Evolutionary conservation across 2,329 filamentous ascomycete genomes (phyloP).

Genomic region (Pseudogymnoascus sp.): DNA sequence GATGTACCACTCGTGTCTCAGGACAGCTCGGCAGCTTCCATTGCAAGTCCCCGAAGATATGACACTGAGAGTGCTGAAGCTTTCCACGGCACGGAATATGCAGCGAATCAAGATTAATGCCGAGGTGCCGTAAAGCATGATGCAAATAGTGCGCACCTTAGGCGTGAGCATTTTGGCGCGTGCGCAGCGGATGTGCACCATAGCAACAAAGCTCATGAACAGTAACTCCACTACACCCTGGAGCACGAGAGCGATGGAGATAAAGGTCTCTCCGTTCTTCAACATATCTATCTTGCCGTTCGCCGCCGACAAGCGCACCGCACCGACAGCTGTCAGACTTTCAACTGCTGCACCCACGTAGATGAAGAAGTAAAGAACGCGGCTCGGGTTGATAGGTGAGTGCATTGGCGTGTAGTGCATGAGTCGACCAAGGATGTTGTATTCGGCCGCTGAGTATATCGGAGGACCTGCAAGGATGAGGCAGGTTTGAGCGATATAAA

Average conservation of each 20-base stretch:
- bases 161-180: conserved; percentile 20
- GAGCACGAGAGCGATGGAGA: conserved; percentile 25
- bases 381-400: conserved; percentile 29
- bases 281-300: conserved; percentile 15
- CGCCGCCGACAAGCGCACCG: conserved; percentile 20
- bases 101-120: conserved; percentile 28
- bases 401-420: conserved; percentile 32
- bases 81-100: conserved; percentile 29
- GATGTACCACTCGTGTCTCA: conserved; percentile 30
- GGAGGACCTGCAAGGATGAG: conserved; percentile 30
- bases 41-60: conserved; percentile 19
- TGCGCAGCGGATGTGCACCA: conserved; percentile 23
- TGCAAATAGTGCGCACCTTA: conserved; percentile 27
- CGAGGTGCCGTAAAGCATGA: conserved; percentile 30
- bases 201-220: conserved; percentile 15
- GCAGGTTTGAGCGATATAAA: conserved; percentile 29
- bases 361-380: conserved; percentile 29
- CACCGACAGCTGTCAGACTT: conserved; percentile 27
- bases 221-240: conserved; percentile 27
- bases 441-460: conserved; percentile 31
- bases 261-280: conserved; percentile 22
- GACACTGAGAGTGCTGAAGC: conserved; percentile 20
- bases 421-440: conserved; percentile 30
- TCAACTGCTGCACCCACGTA: conserved; percentile 30
- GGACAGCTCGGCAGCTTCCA: conserved; percentile 22